These are phyloP conservation scores for Colletotrichum musicola DNA, from an alignment of 2,329 filamentous ascomycete species.

Conservation along the genomic window DNA sequence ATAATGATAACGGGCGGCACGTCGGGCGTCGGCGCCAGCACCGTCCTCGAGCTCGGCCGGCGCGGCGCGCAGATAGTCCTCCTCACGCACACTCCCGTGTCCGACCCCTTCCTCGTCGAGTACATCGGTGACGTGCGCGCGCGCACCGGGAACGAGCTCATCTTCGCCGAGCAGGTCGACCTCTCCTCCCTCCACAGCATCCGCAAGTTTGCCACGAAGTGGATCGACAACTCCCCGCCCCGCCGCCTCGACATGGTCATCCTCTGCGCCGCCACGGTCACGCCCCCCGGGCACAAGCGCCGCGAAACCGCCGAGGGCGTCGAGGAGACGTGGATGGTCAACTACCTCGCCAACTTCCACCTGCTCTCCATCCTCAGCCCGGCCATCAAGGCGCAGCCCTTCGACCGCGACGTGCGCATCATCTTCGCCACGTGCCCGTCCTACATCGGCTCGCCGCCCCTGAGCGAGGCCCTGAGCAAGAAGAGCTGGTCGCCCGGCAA, in stretches of 20 bases:
- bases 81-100: conserved; percentile 83
- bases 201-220: conserved; percentile 93
- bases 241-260: conserved; percentile 91
- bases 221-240: conserved; percentile 95
- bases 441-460: conserved; percentile 82
- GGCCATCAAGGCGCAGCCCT: conserved; percentile 88
- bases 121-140: conserved; percentile 90
- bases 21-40: conserved; percentile 87
- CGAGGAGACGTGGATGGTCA: conserved; percentile 93
- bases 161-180: conserved; percentile 96
- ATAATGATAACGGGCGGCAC: conserved; percentile 95
- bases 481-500: conserved; percentile 67
- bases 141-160: conserved; percentile 83
- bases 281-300: conserved; percentile 73
- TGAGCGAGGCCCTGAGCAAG: conserved; percentile 65
- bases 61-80: conserved; percentile 93
- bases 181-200: conserved; percentile 90
- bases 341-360: conserved; percentile 96
- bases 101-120: conserved; percentile 90
- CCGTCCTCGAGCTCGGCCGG: conserved; percentile 79
- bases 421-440: conserved; percentile 89
- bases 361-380: conserved; percentile 91
- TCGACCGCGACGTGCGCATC: conserved; percentile 92
- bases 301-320: conserved; percentile 80
- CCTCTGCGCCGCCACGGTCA: conserved; percentile 84